A percentile compares a stretch with the other conserved stretches of the same genome.
phyloP scores from a whole-genome alignment of 371 early-diverging fungal species.

The Mucor circinelloides region DNA sequence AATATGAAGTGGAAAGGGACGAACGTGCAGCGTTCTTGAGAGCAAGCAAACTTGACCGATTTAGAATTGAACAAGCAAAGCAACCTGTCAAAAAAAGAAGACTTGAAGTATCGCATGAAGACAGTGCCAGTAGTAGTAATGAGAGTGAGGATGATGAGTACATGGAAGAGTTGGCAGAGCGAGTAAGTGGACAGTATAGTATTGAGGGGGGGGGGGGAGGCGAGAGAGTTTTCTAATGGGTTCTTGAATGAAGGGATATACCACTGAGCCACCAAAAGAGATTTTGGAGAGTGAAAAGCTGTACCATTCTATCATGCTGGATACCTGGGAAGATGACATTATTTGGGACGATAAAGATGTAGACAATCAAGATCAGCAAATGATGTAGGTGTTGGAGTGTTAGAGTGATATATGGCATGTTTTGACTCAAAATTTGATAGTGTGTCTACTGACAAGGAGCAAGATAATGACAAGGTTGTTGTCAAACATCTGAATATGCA shows the following conservation, averaged over 20 bases:
- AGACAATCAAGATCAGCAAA: not conserved
- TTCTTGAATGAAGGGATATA: not conserved
- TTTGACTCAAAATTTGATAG: not conserved
- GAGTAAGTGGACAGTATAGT: too few species aligned
- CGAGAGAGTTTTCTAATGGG: not conserved
- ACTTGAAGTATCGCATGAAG: conserved; percentile 26
- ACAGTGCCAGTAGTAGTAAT: conserved; percentile 15
- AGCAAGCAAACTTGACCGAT: conserved; percentile 34
- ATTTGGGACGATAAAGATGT: conserved; percentile 74
- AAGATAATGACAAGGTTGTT: conserved; percentile 10
- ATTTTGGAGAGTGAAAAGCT: conserved; percentile 33
- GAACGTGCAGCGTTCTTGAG: conserved; percentile 39
- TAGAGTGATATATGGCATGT: not conserved
- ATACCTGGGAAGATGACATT: conserved; percentile 85
- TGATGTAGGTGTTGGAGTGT: not conserved
- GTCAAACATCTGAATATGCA: conserved; percentile 53
- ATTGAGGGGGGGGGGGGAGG: too few species aligned
- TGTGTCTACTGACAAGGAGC: not conserved
- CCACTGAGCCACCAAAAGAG: not conserved
- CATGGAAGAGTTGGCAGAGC: conserved; percentile 15
- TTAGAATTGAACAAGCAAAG: conserved; percentile 18
- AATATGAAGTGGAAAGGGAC: conserved; percentile 49
- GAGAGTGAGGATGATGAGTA: conserved; percentile 34
- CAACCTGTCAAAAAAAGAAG: conserved; percentile 31
- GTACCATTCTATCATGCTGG: conserved; percentile 69